These are phyloP conservation scores for Citeromyces hawaiiensis DNA, from an alignment of 1,139 yeast species.

Conservation along the genomic window DNA sequence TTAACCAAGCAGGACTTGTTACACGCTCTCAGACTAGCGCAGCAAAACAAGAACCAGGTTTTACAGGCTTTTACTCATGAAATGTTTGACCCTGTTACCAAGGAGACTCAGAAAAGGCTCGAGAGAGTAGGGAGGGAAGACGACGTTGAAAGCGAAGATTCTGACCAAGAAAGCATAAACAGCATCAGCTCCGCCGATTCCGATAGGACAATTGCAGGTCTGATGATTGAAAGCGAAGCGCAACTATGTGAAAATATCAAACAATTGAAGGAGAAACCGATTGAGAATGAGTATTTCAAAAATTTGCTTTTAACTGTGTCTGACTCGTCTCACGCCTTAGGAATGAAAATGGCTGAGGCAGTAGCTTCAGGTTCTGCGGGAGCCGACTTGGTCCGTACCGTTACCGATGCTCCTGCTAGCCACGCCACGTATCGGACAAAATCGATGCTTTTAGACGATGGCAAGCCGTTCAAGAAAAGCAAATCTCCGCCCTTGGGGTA, in stretches of 20 bases:
- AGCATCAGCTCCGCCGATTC: constrained; percentile 2
- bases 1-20: constrained; percentile 9
- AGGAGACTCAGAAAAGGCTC: neutral
- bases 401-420: constrained; percentile 18
- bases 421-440: constrained; percentile 9
- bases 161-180: constrained; percentile 1
- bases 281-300: constrained; percentile 14
- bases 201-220: constrained; percentile 7
- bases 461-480: neutral
- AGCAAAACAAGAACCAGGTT: constrained; percentile 6
- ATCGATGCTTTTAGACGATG: constrained; percentile 13
- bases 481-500: constrained; percentile 1
- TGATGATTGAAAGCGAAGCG: constrained; percentile 11
- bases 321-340: constrained; percentile 16
- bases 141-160: constrained; percentile 2
- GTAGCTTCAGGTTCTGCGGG: constrained; percentile 16
- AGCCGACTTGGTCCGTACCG: constrained; percentile 16
- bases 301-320: constrained; percentile 14
- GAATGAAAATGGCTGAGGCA: constrained; percentile 17
- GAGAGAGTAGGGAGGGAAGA: neutral
- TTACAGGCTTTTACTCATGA: constrained; percentile 10
- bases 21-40: constrained; percentile 5
- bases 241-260: constrained; percentile 11
- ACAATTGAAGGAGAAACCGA: constrained; percentile 10
- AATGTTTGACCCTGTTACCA: constrained; percentile 1